A percentile compares a stretch with the other conserved stretches of the same genome.
Evolutionary conservation across 495 filamentous ascomycete species (phyloP).

Genomic region (Hypomontagnella monticulosa): DNA sequence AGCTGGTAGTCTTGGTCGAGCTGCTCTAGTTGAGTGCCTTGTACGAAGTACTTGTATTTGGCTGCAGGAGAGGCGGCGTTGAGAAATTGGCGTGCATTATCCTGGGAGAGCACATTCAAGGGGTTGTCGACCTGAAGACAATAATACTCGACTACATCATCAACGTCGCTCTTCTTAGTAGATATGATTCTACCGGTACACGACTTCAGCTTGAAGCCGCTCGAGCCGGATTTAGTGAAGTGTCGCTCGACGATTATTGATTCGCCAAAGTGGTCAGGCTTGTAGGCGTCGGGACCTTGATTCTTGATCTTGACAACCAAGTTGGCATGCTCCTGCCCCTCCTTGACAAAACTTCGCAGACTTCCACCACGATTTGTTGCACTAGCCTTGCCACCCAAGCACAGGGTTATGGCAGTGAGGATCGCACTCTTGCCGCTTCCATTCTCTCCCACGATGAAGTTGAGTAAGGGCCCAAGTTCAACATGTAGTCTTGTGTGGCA

Average conservation of each 20-base stretch:
- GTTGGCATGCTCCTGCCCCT: conserved; percentile 71
- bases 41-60: conserved; percentile 97
- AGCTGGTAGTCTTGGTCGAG: conserved; percentile 90
- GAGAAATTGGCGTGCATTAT: conserved; percentile 92
- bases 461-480: conserved; percentile 88
- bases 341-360: conserved; percentile 91
- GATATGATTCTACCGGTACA: conserved; percentile 76
- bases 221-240: conserved; percentile 79
- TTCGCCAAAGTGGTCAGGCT: conserved; percentile 82
- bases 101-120: conserved; percentile 96
- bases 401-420: conserved; percentile 92
- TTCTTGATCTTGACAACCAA: conserved; percentile 88
- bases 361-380: conserved; percentile 95
- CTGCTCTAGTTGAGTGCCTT: conserved; percentile 92
- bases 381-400: conserved; percentile 92
- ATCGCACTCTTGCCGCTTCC: conserved; percentile 99
- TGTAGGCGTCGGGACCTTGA: conserved; percentile 80
- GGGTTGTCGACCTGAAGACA: conserved; percentile 96
- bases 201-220: conserved; percentile 87
- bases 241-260: conserved; percentile 90
- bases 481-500: conserved; percentile 85
- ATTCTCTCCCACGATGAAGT: conserved; percentile 97
- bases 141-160: conserved; percentile 92
- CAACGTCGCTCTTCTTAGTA: conserved; percentile 85
- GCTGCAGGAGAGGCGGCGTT: conserved; percentile 80